Base-by-base conservation (phyloP, 139 green algal genomes). In the Ettlia oleoabundans region DNA sequence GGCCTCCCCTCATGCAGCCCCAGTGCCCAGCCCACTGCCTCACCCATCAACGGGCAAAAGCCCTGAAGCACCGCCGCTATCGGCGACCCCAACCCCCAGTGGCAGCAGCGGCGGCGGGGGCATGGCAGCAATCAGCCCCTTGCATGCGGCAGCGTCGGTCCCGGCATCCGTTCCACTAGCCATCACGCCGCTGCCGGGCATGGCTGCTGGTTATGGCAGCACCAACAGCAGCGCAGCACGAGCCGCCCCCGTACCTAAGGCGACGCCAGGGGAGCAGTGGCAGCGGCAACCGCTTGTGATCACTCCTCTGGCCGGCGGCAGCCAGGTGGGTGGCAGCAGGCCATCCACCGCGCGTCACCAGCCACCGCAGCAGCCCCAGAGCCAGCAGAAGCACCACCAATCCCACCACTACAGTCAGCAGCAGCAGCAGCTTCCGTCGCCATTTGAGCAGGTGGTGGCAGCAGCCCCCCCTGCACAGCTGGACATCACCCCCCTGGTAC, bases 241-340 rank as follows among this genome's bases (percentile, higher is more conserved):
- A 1, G 19, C 51, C 32, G 65, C 76, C 0, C 76, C 76, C 3
- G 18, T 43, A 26, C 65, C 28, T 32, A 63, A 82, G 62, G 64
- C 22, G 40, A 37, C 22, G 64, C 32, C 67, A 32, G 33, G 28
- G 30, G 30, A 73, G 69, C 69, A 63, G 41, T 7, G 26, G 66
- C 78, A 32, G 37, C 71, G 22, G 71, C 71, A 55, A 38, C 75
- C n/a, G 58, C 75, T 81, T 19, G 47, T 55, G 33, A 42, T 71
- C 55, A 81, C 75, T 8, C 75, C 75, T 0, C 72, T 79, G 5
- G 24, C 4, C 4, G 72, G 30, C 47, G 47, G 47, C 47, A 10
- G 47, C 47, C n/a, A n/a, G n/a, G n/a, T n/a, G n/a, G n/a, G n/a
- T n/a, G n/a, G n/a, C n/a, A n/a, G n/a, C n/a, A n/a, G n/a, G n/a